Conservation (phyloP, 108 stramenopile species). For the Parmales sp. region DNA sequence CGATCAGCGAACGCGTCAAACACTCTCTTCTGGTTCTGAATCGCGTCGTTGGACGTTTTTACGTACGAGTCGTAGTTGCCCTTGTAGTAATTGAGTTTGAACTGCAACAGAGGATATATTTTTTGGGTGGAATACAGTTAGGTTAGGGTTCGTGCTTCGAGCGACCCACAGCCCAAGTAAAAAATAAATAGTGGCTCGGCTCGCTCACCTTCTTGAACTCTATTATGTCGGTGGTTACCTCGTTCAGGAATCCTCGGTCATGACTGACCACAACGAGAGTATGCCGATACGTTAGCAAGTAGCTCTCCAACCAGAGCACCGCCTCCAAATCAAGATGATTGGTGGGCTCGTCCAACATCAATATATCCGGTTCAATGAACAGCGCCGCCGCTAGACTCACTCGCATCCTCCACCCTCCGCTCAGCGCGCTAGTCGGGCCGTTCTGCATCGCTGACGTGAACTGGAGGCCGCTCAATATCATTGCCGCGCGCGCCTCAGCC, state of each 20-base stretch:
- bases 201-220: constrained; percentile 66
- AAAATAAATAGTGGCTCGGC: too few species aligned
- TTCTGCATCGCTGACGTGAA: constrained; percentile 81
- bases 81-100: constrained; percentile 68
- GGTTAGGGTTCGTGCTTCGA: too few species aligned
- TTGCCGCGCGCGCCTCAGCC: constrained; percentile 74
- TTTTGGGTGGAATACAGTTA: too few species aligned
- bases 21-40: constrained; percentile 70
- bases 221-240: constrained; percentile 79
- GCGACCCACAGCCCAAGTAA: too few species aligned
- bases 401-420: constrained; percentile 94
- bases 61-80: constrained; percentile 94
- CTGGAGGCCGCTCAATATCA: constrained; percentile 79
- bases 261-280: constrained; percentile 89
- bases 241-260: constrained; percentile 90
- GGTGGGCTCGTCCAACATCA: constrained; percentile 64
- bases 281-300: constrained; percentile 63
- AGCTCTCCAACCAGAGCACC: constrained; percentile 88
- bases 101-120: too few species aligned
- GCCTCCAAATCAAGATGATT: constrained; percentile 87
- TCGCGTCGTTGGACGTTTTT: constrained; percentile 62
- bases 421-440: constrained; percentile 67
- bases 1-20: constrained; percentile 86
- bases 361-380: constrained; percentile 78
- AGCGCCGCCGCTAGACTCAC: constrained; percentile 91